Evolutionary conservation across 176 grass and related monocot genomes (phyloP).

Genomic region (Avena atlantica): DNA sequence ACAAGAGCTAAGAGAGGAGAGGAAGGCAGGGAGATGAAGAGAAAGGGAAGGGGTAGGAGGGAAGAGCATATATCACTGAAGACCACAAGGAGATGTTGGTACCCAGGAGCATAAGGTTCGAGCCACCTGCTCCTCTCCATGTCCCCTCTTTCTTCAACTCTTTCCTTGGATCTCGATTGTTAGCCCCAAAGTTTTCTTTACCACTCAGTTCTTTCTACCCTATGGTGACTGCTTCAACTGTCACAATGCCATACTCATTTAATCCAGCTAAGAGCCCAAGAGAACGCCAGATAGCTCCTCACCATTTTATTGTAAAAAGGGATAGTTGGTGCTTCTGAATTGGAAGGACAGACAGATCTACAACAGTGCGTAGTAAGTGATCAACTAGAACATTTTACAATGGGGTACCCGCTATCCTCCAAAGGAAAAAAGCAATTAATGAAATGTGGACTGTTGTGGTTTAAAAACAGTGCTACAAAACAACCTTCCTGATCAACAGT

Average conservation of each 20-base stretch:
- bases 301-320: background rate
- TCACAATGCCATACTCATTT: background rate
- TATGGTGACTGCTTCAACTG: background rate
- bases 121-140: background rate
- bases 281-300: background rate
- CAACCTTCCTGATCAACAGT: slow-evolving; percentile 4
- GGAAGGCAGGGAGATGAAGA: background rate
- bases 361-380: background rate
- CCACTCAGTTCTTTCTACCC: background rate
- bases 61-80: slow-evolving; percentile 12
- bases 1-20: slow-evolving; percentile 4
- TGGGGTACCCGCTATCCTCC: background rate
- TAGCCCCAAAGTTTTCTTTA: background rate
- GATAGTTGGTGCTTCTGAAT: background rate
- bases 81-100: background rate
- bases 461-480: slow-evolving; percentile 9
- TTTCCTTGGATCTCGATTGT: background rate
- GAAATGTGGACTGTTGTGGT: background rate
- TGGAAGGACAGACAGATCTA: background rate
- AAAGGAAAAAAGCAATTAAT: slow-evolving; percentile 23
- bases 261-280: background rate
- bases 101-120: background rate
- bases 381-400: slow-evolving; percentile 4
- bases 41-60: background rate
- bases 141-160: slow-evolving; percentile 16